Conservation (phyloP, 2,329 filamentous ascomycete genomes). For the Passalora sequoiae region DNA sequence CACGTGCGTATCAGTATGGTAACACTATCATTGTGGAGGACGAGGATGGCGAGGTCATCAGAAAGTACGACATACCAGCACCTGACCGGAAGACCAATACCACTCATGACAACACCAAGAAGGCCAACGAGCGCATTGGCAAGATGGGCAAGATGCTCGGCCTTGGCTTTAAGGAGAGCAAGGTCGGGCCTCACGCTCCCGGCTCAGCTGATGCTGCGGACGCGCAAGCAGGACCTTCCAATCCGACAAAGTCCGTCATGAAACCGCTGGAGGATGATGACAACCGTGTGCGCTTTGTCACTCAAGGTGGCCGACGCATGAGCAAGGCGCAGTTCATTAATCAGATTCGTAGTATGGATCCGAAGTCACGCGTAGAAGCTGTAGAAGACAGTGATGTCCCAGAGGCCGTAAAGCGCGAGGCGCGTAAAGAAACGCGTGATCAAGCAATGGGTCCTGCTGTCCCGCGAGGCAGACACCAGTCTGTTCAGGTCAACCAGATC, state of each 20-base stretch:
- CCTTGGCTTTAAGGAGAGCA: conserved; percentile 29
- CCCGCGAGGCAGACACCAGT: neutral
- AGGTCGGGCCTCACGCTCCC: conserved; percentile 23
- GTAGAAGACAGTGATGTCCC: conserved; percentile 46
- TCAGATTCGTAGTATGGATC: conserved; percentile 67
- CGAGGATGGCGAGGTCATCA: conserved; percentile 78
- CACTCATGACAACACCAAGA: conserved; percentile 18
- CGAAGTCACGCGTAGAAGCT: conserved; percentile 53
- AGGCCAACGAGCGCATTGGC: conserved; percentile 42
- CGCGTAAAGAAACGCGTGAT: conserved; percentile 39
- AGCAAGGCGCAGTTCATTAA: conserved; percentile 75
- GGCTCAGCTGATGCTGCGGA: conserved; percentile 9
- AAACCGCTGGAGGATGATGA: conserved; percentile 57
- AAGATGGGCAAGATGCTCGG: conserved; percentile 54
- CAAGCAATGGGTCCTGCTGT: conserved; percentile 20
- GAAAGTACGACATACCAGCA: conserved; percentile 69
- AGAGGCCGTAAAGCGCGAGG: conserved; percentile 45
- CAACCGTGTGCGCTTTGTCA: conserved; percentile 68
- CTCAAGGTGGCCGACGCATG: conserved; percentile 66
- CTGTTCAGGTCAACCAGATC: conserved; percentile 13
- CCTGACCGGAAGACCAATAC: conserved; percentile 38
- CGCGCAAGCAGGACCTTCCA: conserved; percentile 14
- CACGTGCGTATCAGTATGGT: conserved; percentile 79
- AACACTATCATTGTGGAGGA: conserved; percentile 89
- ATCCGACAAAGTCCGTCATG: conserved; percentile 7